A percentile compares a stretch with the other conserved stretches of the same genome.
Evolutionary conservation across 1,284 basidiomycete species (phyloP).

Genomic region (Ustilago tritici): DNA sequence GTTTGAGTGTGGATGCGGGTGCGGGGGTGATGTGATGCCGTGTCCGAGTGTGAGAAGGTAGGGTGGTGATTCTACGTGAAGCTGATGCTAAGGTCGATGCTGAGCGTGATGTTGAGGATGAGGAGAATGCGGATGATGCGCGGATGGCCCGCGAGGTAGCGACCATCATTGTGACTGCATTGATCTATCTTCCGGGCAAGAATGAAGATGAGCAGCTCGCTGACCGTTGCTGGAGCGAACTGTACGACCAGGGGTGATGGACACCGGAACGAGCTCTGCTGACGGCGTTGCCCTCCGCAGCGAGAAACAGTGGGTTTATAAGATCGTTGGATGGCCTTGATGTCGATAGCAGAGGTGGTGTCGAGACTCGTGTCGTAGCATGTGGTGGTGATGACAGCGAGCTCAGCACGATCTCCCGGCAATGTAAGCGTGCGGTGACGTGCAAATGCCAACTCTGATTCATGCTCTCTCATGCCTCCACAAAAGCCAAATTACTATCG

Average conservation of each 20-base stretch:
- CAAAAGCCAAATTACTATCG: constrained; percentile 2
- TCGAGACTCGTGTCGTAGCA: too few species aligned
- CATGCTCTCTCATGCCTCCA: constrained; percentile 38
- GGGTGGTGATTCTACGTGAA: constrained; percentile 4
- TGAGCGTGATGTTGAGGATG: constrained; percentile 8
- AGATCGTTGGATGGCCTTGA: too few species aligned
- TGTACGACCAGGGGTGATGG: too few species aligned
- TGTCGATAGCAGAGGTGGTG: too few species aligned
- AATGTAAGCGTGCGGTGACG: constrained; percentile 39
- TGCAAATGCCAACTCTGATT: background rate
- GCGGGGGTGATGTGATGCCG: background rate
- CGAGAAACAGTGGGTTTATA: too few species aligned
- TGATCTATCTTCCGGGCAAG: background rate
- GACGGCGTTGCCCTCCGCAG: too few species aligned
- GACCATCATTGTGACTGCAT: constrained; percentile 27
- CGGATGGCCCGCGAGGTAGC: constrained; percentile 19
- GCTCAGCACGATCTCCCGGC: constrained; percentile 2
- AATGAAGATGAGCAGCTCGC: background rate
- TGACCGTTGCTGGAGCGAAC: too few species aligned
- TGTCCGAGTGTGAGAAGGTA: background rate
- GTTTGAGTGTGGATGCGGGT: background rate
- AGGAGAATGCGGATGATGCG: constrained; percentile 9
- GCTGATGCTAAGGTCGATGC: constrained; percentile 1
- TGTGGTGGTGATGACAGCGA: background rate
- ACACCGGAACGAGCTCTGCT: too few species aligned